A percentile compares a stretch with the other conserved stretches of the same genome.
phyloP scores from a whole-genome alignment of 2,329 filamentous ascomycete genomes.

The Neofusicoccum ribis region DNA sequence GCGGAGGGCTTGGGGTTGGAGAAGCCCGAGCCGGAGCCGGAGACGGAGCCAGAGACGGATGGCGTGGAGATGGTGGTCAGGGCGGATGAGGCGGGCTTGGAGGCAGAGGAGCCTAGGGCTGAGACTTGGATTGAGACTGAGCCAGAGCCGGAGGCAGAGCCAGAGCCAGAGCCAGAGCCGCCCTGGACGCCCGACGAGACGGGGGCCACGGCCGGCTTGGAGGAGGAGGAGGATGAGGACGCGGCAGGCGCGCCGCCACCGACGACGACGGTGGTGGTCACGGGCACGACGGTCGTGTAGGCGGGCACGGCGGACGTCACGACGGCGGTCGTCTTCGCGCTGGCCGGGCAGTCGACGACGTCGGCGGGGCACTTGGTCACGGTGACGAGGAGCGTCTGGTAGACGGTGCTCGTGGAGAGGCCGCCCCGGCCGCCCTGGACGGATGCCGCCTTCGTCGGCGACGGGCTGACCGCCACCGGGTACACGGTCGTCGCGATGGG shows the following conservation, averaged over 20 bases:
- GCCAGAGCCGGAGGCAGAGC: not conserved
- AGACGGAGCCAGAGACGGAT: too few species aligned
- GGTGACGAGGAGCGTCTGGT: constrained; percentile 5
- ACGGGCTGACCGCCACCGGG: not conserved
- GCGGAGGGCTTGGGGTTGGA: not conserved
- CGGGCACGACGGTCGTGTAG: not conserved
- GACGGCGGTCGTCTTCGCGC: constrained; percentile 20
- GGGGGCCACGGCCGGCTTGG: not conserved
- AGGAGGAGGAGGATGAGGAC: not conserved
- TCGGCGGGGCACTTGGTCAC: not conserved
- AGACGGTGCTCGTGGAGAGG: not conserved
- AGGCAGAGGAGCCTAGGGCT: too few species aligned
- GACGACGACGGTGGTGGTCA: not conserved
- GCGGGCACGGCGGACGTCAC: constrained; percentile 1
- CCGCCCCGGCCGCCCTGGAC: not conserved
- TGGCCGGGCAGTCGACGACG: constrained; percentile 24
- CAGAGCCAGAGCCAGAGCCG: not conserved
- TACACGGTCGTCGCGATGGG: constrained; percentile 9
- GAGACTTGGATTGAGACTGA: too few species aligned
- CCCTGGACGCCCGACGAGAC: not conserved
- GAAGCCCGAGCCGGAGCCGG: too few species aligned
- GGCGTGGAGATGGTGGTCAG: too few species aligned
- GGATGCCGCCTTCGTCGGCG: not conserved
- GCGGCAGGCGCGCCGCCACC: not conserved
- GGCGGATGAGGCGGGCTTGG: too few species aligned